A percentile compares a stretch with the other conserved stretches of the same genome.
Conservation (phyloP, 2,329 filamentous ascomycete species). For the Monascus ruber region DNA sequence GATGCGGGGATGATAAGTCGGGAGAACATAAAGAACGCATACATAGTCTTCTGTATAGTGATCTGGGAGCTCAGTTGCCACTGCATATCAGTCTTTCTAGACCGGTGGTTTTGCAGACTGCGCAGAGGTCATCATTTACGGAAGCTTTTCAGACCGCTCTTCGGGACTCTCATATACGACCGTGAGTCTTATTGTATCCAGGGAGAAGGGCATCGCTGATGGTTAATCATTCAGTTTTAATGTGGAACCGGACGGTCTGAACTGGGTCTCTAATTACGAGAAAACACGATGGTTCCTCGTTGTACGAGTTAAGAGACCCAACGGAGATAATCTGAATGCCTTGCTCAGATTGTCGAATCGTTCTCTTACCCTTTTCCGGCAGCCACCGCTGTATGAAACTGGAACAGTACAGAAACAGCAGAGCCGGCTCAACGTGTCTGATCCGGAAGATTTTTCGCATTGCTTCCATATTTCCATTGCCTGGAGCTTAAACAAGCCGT, state of each 20-base stretch:
- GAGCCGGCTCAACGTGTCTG: constrained; percentile 12
- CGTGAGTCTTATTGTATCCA: constrained; percentile 26
- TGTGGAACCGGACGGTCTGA: constrained; percentile 36
- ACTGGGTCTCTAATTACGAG: constrained; percentile 58
- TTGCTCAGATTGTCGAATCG: constrained; percentile 59
- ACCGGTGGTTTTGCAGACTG: constrained; percentile 61
- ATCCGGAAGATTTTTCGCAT: constrained; percentile 34
- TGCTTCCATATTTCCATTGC: constrained; percentile 84
- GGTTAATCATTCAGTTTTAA: constrained; percentile 34
- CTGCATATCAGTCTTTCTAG: constrained; percentile 86
- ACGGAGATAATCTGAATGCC: constrained; percentile 45
- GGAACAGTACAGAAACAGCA: constrained; percentile 2
- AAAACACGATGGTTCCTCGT: constrained; percentile 74
- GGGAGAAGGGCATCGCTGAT: background rate
- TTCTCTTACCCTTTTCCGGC: constrained; percentile 47
- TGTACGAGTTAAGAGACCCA: constrained; percentile 45
- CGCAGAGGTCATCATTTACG: constrained; percentile 60
- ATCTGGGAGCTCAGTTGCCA: constrained; percentile 65
- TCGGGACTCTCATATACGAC: constrained; percentile 28
- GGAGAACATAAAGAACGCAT: constrained; percentile 34
- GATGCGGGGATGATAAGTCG: constrained; percentile 26
- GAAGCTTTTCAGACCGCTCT: constrained; percentile 40
- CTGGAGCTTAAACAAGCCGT: constrained; percentile 58
- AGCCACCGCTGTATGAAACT: constrained; percentile 57
- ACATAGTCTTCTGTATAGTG: constrained; percentile 61